A percentile compares a stretch with the other conserved stretches of the same genome.
Conservation (phyloP, 768 basidiomycete species). For the Clitopilus hobsonii region DNA sequence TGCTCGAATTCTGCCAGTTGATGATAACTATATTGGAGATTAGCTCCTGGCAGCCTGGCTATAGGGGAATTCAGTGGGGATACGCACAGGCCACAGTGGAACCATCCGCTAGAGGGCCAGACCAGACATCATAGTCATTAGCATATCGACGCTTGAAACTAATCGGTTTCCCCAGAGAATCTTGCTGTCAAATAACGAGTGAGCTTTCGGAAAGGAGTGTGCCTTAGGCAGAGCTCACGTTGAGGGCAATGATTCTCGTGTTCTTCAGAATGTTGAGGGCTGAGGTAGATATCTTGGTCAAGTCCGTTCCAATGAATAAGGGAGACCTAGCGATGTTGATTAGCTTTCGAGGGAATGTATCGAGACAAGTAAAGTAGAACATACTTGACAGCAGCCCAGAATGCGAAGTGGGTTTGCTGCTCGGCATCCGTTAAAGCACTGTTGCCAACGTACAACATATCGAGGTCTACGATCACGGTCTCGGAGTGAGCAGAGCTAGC, state of each 20-base stretch:
- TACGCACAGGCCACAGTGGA: conserved; percentile 38
- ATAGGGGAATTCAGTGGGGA: background rate
- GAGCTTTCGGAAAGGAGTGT: background rate
- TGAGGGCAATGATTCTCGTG: conserved; percentile 36
- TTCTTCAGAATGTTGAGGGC: conserved; percentile 37
- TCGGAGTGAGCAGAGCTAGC: conserved; percentile 12
- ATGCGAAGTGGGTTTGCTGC: conserved; percentile 44
- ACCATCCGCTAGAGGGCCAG: conserved; percentile 42
- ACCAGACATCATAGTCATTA: conserved; percentile 45
- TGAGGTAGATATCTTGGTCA: conserved; percentile 26
- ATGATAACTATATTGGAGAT: conserved; percentile 30
- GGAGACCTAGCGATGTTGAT: conserved; percentile 25
- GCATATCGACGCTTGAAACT: conserved; percentile 42
- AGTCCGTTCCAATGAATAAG: conserved; percentile 39
- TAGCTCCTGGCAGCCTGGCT: background rate
- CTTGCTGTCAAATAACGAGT: conserved; percentile 29
- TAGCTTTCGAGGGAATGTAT: no score
- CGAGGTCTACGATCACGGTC: conserved; percentile 31
- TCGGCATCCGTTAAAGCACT: conserved; percentile 34
- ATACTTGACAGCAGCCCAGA: conserved; percentile 50
- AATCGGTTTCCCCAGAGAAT: conserved; percentile 38
- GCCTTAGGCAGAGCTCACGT: conserved; percentile 21
- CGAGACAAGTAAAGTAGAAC: background rate
- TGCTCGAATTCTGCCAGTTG: conserved; percentile 35
- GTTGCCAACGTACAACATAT: conserved; percentile 52